Evolutionary conservation across 2,329 filamentous ascomycete genomes (phyloP), one percentile per base, ranked within the genome.

Genomic region (Cordyceps cateniannulata): DNA sequence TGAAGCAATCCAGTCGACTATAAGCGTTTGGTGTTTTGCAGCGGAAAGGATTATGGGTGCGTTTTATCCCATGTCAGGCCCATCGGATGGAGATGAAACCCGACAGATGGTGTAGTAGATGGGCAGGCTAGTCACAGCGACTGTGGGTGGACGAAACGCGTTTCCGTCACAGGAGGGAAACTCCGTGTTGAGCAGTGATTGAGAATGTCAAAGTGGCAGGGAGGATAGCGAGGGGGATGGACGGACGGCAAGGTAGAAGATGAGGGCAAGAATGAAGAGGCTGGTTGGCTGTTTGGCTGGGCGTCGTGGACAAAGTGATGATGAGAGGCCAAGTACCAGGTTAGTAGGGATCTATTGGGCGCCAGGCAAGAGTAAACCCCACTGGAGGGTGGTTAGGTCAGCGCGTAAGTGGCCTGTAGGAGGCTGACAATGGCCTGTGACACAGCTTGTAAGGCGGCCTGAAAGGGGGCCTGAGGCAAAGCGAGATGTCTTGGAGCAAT

Each of bases 21-120:
- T 32, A 29, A 3, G 35, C 24, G 51, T 53, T 53, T 53, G 35
- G 35, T 14, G 32, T 40, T 52, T 52, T 14, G 38, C 18, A 6
- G 35, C 22, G 32, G 51, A 22, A 20, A 35, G 40, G 32, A 42
- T 35, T 5, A 53, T 20, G 35, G 9, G 22, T n/a, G 22, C 32
- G 51, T 42, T 53, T 53, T 53, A 53, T 53, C 51, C 18, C 35
- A 53, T 27, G 51, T 40, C 16, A 14, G 51, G 51, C 22, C 51
- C 22, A 53, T 42, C 51, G 27, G 51, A 53, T 42, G 51, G 45
- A 59, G 47, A 51, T 59, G 47, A 59, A 59, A 59, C 56, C 35
- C 18, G 47, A 59, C 56, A 51, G 22, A 7, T 51, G 24, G 32
- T 40, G 54, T 58, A 40, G 18, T 48, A 47, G 40, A 27, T 5